phyloP scores from a whole-genome alignment of 2,329 filamentous ascomycete genomes.

The Penicillium sp. region DNA sequence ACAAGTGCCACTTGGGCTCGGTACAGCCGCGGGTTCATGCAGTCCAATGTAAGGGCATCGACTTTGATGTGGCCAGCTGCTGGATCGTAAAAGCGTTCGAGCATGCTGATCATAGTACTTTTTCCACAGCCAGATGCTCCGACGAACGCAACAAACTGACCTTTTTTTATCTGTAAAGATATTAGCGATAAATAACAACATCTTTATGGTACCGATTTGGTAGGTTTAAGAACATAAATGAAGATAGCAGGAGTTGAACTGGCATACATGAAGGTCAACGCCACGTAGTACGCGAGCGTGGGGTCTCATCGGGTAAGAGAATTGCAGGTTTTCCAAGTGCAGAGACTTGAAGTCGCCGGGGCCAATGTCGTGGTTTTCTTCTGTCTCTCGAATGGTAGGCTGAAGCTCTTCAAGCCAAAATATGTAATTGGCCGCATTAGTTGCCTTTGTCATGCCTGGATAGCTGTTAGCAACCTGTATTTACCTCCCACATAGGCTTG shows the following conservation, averaged over 20 bases:
- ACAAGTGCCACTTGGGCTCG: conserved; percentile 67
- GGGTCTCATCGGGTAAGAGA: conserved; percentile 33
- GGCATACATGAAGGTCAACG: conserved; percentile 22
- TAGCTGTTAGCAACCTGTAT: background rate
- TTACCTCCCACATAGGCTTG: background rate
- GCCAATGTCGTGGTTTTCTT: conserved; percentile 36
- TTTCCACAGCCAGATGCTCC: conserved; percentile 60
- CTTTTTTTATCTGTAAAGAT: conserved; percentile 40
- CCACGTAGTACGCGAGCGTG: conserved; percentile 28
- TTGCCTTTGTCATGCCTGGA: conserved; percentile 46
- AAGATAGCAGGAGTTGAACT: background rate
- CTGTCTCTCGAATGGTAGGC: conserved; percentile 45
- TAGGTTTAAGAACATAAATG: background rate
- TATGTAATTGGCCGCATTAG: conserved; percentile 51
- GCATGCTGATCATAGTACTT: conserved; percentile 63
- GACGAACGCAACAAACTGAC: conserved; percentile 56
- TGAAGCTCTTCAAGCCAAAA: conserved; percentile 43
- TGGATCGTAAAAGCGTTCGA: conserved; percentile 68
- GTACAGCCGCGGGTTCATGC: conserved; percentile 61
- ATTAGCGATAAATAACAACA: background rate
- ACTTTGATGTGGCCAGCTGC: conserved; percentile 63
- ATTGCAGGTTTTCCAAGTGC: conserved; percentile 46
- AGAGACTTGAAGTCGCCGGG: conserved; percentile 32
- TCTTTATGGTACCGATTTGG: background rate
- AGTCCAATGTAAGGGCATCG: conserved; percentile 59